Evolutionary conservation across 2,329 filamentous ascomycete genomes (phyloP).

Genomic region (Neophaeococcomyces aloes): DNA sequence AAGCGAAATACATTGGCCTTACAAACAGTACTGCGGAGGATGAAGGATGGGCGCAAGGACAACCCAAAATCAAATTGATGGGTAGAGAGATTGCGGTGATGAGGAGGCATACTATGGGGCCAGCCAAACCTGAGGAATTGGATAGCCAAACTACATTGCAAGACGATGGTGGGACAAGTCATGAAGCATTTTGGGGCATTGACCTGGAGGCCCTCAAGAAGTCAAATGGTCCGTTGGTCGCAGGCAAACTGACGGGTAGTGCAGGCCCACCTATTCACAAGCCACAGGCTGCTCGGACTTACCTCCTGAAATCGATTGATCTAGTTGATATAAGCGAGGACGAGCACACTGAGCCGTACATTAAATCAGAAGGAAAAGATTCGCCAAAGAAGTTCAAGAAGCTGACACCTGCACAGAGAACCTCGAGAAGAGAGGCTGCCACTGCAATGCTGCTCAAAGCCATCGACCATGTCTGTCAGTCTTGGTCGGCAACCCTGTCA

Average conservation of each 20-base stretch:
- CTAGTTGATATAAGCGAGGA: conserved; percentile 17
- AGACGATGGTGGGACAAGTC: conserved; percentile 9
- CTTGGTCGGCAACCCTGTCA: conserved; percentile 58
- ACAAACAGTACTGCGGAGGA: conserved; percentile 57
- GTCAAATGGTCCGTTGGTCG: conserved; percentile 27
- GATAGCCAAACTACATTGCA: conserved; percentile 7
- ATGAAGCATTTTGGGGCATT: conserved; percentile 46
- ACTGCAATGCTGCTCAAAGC: conserved; percentile 59
- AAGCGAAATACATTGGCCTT: conserved; percentile 65
- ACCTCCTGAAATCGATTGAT: conserved; percentile 42
- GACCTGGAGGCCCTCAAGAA: conserved; percentile 47
- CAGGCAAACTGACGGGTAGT: conserved; percentile 16
- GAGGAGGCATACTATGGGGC: conserved; percentile 47
- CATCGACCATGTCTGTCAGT: conserved; percentile 59
- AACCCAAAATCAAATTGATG: conserved; percentile 62
- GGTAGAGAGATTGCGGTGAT: conserved; percentile 64
- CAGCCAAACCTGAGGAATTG: conserved; percentile 39
- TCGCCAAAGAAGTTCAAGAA: conserved; percentile 11
- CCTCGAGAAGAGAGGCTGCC: conserved; percentile 57
- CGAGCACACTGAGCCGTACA: background rate
- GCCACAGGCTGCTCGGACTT: conserved; percentile 56
- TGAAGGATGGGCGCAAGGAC: conserved; percentile 62
- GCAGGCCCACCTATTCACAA: conserved; percentile 60
- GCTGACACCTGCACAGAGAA: conserved; percentile 46
- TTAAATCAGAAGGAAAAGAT: background rate